phyloP scores from a whole-genome alignment of 129 eudicot species.

The Flaveria linearis region DNA sequence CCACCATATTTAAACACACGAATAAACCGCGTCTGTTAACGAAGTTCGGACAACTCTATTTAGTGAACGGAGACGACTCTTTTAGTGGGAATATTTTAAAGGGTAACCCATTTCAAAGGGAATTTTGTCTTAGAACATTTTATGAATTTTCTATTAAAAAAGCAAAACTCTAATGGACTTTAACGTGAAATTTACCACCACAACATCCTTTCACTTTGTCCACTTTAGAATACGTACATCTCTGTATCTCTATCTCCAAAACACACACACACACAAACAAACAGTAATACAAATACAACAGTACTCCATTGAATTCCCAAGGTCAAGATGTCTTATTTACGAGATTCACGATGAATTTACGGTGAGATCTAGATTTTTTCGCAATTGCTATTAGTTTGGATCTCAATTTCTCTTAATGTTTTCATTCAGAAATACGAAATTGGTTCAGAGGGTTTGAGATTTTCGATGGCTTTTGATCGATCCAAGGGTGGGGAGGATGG shows the following conservation, averaged over 20 bases:
- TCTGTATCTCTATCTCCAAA: conserved; percentile 9
- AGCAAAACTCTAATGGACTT: background rate
- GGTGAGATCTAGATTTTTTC: conserved; percentile 10
- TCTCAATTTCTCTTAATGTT: too few relatives aligned
- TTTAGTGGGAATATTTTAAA: too few relatives aligned
- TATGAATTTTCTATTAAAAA: too few relatives aligned
- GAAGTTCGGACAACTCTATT: too few relatives aligned
- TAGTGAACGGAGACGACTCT: too few relatives aligned
- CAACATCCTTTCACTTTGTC: conserved; percentile 6
- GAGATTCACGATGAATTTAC: conserved; percentile 9
- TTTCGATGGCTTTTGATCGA: conserved; percentile 14
- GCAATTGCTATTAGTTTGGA: background rate
- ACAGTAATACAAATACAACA: background rate
- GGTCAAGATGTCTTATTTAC: background rate
- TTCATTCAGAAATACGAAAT: background rate
- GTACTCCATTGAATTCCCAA: conserved; percentile 21
- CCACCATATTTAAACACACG: too few relatives aligned
- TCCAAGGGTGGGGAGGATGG: background rate
- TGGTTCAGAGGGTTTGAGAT: background rate
- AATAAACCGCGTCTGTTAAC: too few relatives aligned
- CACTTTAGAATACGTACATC: conserved; percentile 20
- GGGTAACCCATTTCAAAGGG: too few relatives aligned
- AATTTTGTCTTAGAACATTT: too few relatives aligned
- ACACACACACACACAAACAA: background rate
- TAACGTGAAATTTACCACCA: conserved; percentile 10